Evolutionary conservation across 257 asterid species (phyloP), one percentile per base, ranked within the genome.

Genomic region (Nicotiana knightiana): DNA sequence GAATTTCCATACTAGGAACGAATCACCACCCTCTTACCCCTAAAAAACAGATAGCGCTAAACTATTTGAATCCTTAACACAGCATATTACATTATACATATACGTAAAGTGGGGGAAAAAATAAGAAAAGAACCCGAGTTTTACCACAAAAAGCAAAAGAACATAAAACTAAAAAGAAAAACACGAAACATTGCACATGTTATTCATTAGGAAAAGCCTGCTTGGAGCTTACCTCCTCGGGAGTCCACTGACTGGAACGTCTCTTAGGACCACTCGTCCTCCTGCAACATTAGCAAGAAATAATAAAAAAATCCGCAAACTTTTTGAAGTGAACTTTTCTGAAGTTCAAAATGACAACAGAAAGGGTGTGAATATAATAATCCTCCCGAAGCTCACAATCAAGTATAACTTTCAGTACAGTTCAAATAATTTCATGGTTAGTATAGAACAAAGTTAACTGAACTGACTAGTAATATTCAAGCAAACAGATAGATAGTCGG

Each of bases 161-260:
- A 26, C 79, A 26, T 51, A 51, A 75, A 75, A 75, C 64, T 7
- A 75, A 75, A 51, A 73, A 13, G 58, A 59, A 51, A 51, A 51
- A 75, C 28, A 24, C 5, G 51, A 28, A 73, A 75, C 0, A 28
- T 28, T 4, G 30, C 63, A 51, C n/a, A 75, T 51, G 24, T 28
- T 51, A 18, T 26, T 53, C 63, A 51, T 81, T 66, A 68, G 76
- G 64, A 75, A 55, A 77, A n/a, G 82, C 59, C 33, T 59, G 70
- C 67, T 43, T 43, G 9, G 51, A 43, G 51, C 51, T 84, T 84
- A 96, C 99, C 99, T 96, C 98, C 86, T 94, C 98, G 7, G 91
- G 86, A 39, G 96, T 93, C 99, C 99, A 96, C 78, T 96, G 98
- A 12, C 98, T 92, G 77, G 99, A 96, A 85, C 99, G 98, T 84